Conservation (phyloP, 768 basidiomycete genomes). For the Pleurotus giganteus region DNA sequence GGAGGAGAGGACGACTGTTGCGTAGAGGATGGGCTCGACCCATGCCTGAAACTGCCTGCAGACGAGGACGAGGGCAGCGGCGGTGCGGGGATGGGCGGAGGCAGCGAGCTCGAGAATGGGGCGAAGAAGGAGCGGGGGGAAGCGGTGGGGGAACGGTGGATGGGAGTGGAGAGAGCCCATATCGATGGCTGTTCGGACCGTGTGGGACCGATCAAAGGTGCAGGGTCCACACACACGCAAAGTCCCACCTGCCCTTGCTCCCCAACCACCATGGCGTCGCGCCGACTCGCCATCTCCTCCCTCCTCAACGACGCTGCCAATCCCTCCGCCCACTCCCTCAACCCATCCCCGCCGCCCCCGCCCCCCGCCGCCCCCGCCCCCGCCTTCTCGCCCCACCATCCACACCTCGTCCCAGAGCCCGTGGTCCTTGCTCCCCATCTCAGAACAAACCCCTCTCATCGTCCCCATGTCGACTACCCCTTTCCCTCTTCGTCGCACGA, state of each 20-base stretch:
- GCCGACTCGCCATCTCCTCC: conserved; percentile 74
- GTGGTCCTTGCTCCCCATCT: conserved; percentile 33
- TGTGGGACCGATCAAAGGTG: background rate
- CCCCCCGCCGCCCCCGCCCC: conserved; percentile 19
- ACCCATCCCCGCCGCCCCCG: conserved; percentile 20
- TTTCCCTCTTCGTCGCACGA: background rate
- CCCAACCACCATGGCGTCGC: conserved; percentile 50
- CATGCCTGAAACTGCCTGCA: background rate
- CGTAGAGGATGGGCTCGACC: conserved; percentile 3
- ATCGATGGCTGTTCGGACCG: conserved; percentile 3
- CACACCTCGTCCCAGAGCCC: conserved; percentile 22
- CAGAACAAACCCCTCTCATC: conserved; percentile 11
- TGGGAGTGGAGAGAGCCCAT: conserved; percentile 1
- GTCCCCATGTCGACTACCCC: background rate
- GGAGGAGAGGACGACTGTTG: conserved; percentile 3
- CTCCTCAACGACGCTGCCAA: conserved; percentile 51
- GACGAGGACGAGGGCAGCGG: background rate
- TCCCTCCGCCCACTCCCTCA: conserved; percentile 16
- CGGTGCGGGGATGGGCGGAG: background rate
- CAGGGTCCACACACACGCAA: background rate
- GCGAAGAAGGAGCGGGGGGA: background rate
- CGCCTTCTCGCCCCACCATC: background rate
- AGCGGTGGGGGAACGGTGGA: background rate
- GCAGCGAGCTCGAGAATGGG: conserved; percentile 2
- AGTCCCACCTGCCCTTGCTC: conserved; percentile 6